Conservation (phyloP, 768 basidiomycete species). For the Lyophyllum shimeji region DNA sequence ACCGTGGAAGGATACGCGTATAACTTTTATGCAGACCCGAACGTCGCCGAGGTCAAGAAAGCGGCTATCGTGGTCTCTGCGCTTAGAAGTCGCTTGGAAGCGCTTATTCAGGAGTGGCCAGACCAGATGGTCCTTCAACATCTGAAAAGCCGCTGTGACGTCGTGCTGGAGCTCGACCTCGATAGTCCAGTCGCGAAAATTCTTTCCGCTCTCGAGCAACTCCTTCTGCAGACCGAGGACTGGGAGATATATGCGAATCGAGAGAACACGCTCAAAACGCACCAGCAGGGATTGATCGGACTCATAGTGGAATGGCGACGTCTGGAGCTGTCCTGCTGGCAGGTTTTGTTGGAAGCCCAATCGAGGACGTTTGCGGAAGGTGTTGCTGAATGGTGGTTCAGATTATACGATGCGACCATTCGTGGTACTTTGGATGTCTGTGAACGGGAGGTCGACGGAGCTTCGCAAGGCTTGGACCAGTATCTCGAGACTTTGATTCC, state of each 20-base stretch:
- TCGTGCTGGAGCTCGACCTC: slow-evolving; percentile 59
- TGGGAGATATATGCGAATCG: slow-evolving; percentile 97
- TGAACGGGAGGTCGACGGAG: slow-evolving; percentile 33
- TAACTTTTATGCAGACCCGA: slow-evolving; percentile 84
- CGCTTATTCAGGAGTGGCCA: slow-evolving; percentile 81
- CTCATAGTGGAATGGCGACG: slow-evolving; percentile 90
- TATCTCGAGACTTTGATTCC: slow-evolving; percentile 72
- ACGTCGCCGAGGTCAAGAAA: slow-evolving; percentile 68
- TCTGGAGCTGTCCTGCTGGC: slow-evolving; percentile 88
- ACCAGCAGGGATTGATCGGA: slow-evolving; percentile 63
- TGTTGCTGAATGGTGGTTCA: slow-evolving; percentile 81
- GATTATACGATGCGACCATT: slow-evolving; percentile 76
- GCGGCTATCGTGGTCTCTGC: slow-evolving; percentile 49
- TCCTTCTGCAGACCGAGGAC: slow-evolving; percentile 85
- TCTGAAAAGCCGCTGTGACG: slow-evolving; percentile 68
- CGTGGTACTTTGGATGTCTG: slow-evolving; percentile 56
- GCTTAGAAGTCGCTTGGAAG: slow-evolving; percentile 52
- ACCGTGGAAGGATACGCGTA: slow-evolving; percentile 30
- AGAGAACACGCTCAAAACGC: slow-evolving; percentile 73
- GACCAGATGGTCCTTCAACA: slow-evolving; percentile 97
- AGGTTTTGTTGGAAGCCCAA: slow-evolving; percentile 73
- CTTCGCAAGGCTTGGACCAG: slow-evolving; percentile 31
- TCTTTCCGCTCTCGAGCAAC: slow-evolving; percentile 79
- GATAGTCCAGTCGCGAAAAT: slow-evolving; percentile 79
- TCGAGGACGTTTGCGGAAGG: slow-evolving; percentile 50